These are phyloP conservation scores for Oryza brachyantha DNA, from an alignment of 176 grass and related monocot genomes.

Conservation along the genomic window DNA sequence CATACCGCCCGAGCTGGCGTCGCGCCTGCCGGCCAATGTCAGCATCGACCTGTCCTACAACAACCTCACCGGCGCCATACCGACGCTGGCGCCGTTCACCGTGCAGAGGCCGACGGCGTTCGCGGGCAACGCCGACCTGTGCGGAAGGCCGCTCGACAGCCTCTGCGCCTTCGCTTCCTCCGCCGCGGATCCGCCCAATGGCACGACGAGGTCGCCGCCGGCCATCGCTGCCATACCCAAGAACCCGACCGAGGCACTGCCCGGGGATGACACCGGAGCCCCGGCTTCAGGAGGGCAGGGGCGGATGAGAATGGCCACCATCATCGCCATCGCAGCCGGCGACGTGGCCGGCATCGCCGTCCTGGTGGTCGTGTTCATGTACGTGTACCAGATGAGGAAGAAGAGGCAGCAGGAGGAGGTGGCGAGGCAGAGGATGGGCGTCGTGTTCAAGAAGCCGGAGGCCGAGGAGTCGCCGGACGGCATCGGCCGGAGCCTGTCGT, in stretches of 20 bases:
- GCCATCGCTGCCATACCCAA: constrained; percentile 83
- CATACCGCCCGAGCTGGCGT: constrained; percentile 63
- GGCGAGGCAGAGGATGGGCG: constrained; percentile 38
- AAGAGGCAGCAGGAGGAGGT: constrained; percentile 38
- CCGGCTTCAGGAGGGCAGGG: constrained; percentile 23
- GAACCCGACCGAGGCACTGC: constrained; percentile 33
- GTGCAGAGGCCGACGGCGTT: constrained; percentile 59
- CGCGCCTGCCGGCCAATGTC: constrained; percentile 53
- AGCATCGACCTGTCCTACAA: constrained; percentile 79
- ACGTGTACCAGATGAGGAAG: constrained; percentile 67
- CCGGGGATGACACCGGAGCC: not conserved
- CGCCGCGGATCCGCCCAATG: constrained; percentile 46
- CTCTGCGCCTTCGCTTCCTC: constrained; percentile 60
- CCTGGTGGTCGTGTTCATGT: constrained; percentile 51
- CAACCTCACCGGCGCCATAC: constrained; percentile 77
- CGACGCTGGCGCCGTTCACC: constrained; percentile 42
- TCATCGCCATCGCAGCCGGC: constrained; percentile 54
- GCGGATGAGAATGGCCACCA: constrained; percentile 37
- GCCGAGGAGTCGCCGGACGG: constrained; percentile 29
- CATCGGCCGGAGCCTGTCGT: constrained; percentile 42
- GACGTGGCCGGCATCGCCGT: constrained; percentile 63
- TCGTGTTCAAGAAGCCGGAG: constrained; percentile 47
- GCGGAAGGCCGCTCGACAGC: constrained; percentile 57
- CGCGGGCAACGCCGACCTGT: constrained; percentile 63
- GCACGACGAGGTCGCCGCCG: constrained; percentile 55